These are phyloP conservation scores for Mollisiaceae sp. DNA, from an alignment of 2,329 filamentous ascomycete genomes.

Conservation along the genomic window DNA sequence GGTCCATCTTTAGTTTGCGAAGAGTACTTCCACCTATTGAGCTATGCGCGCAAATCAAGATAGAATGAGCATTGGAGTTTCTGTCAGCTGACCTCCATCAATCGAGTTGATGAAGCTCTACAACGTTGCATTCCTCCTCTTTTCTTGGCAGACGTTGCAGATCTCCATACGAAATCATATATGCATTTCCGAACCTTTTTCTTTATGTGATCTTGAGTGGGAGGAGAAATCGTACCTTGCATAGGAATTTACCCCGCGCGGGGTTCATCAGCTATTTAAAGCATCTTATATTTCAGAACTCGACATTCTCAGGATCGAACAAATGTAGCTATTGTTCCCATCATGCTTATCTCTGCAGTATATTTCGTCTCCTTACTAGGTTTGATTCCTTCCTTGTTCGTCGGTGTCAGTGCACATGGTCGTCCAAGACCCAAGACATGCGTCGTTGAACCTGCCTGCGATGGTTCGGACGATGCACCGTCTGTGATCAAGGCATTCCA, in stretches of 20 bases:
- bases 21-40: no score
- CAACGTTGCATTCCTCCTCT: slow-evolving; percentile 1
- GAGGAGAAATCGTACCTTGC: slow-evolving; percentile 5
- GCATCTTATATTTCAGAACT: neutral
- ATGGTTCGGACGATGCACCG: slow-evolving; percentile 46
- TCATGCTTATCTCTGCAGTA: neutral
- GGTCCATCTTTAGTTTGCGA: no score
- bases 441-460: neutral
- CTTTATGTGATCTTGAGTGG: slow-evolving; percentile 3
- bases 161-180: neutral
- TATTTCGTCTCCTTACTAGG: neutral
- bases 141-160: neutral
- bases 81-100: no score
- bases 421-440: neutral
- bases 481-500: slow-evolving; percentile 49
- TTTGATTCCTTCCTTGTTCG: neutral
- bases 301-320: neutral
- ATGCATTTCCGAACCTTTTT: neutral
- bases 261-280: neutral
- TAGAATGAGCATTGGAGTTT: no score
- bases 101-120: neutral
- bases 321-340: neutral
- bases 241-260: slow-evolving; percentile 1
- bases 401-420: neutral
- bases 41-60: no score